Conservation (phyloP, 2,329 filamentous ascomycete genomes). For the Clarireedia hainanense region DNA sequence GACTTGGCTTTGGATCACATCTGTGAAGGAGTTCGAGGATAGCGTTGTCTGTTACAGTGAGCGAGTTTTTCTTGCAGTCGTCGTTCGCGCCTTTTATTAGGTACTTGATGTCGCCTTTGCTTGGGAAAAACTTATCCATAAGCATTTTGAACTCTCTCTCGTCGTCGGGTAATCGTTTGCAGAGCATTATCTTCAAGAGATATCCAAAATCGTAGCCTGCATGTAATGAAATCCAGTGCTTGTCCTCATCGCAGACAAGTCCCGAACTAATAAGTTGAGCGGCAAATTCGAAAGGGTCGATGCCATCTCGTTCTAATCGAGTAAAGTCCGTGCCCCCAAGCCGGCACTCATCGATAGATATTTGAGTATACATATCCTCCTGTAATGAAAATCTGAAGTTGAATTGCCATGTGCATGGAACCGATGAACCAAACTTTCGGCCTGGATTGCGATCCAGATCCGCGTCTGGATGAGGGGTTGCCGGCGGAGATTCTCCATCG, state of each 20-base stretch:
- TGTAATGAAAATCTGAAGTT: constrained; percentile 96
- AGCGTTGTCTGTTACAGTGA: constrained; percentile 53
- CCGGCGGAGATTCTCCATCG: constrained; percentile 77
- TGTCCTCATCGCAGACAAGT: constrained; percentile 76
- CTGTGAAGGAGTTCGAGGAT: constrained; percentile 71
- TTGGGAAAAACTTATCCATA: constrained; percentile 88
- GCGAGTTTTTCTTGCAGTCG: constrained; percentile 55
- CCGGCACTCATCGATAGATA: constrained; percentile 84
- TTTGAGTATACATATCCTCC: constrained; percentile 95
- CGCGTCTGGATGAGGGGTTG: constrained; percentile 38
- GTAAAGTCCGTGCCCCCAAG: constrained; percentile 90
- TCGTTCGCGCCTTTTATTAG: constrained; percentile 84
- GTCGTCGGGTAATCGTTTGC: constrained; percentile 75
- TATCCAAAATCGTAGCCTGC: constrained; percentile 98
- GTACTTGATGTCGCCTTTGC: constrained; percentile 93
- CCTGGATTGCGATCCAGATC: constrained; percentile 38
- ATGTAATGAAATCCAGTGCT: constrained; percentile 96
- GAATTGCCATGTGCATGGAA: constrained; percentile 96
- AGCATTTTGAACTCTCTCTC: constrained; percentile 83
- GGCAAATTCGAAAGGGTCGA: constrained; percentile 84
- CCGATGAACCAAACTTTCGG: constrained; percentile 39
- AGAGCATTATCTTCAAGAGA: constrained; percentile 85
- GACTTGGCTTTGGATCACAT: constrained; percentile 81
- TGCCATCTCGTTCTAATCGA: constrained; percentile 77
- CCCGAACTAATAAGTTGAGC: constrained; percentile 86